These are phyloP conservation scores for Globisporangium cederbergense DNA, from an alignment of 352 stramenopile genomes.

Conservation along the genomic window DNA sequence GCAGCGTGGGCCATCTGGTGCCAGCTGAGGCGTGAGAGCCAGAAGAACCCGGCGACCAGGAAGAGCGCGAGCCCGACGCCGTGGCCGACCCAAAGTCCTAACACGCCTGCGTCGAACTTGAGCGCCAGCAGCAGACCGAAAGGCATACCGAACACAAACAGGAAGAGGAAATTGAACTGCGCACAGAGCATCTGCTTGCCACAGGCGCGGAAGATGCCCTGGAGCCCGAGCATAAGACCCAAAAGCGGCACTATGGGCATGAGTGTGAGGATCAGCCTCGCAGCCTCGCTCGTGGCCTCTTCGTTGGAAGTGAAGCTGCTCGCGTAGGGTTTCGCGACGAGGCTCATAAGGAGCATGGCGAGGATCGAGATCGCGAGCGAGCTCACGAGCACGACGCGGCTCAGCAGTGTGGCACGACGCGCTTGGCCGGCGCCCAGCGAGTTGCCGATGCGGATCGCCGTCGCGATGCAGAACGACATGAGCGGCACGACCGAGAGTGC, in stretches of 20 bases:
- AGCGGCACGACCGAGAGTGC: constrained; percentile 31
- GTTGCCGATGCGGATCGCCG: constrained; percentile 35
- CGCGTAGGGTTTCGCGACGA: constrained; percentile 17
- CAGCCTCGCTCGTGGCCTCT: constrained; percentile 2
- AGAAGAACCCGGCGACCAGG: constrained; percentile 14
- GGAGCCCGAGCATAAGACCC: constrained; percentile 13
- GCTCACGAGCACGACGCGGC: constrained; percentile 19
- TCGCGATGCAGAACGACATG: constrained; percentile 24
- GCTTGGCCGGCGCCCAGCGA: constrained; percentile 27
- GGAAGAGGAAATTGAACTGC: constrained; percentile 19
- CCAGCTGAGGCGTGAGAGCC: constrained; percentile 18
- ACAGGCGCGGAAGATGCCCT: constrained; percentile 20
- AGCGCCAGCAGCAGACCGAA: constrained; percentile 22
- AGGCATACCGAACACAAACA: constrained; percentile 25
- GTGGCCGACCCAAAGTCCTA: constrained; percentile 26
- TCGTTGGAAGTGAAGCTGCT: constrained; percentile 17
- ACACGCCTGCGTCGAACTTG: constrained; percentile 14
- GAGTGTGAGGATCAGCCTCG: constrained; percentile 4
- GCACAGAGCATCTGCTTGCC: constrained; percentile 18
- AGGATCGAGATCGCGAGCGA: constrained; percentile 11
- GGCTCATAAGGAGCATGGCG: constrained; percentile 21
- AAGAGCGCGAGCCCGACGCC: constrained; percentile 17
- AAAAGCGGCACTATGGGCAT: constrained; percentile 14
- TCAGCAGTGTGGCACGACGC: constrained; percentile 20
- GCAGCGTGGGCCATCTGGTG: constrained; percentile 11